phyloP scores from a whole-genome alignment of 2,329 filamentous ascomycete species.

The Alternaria panax region DNA sequence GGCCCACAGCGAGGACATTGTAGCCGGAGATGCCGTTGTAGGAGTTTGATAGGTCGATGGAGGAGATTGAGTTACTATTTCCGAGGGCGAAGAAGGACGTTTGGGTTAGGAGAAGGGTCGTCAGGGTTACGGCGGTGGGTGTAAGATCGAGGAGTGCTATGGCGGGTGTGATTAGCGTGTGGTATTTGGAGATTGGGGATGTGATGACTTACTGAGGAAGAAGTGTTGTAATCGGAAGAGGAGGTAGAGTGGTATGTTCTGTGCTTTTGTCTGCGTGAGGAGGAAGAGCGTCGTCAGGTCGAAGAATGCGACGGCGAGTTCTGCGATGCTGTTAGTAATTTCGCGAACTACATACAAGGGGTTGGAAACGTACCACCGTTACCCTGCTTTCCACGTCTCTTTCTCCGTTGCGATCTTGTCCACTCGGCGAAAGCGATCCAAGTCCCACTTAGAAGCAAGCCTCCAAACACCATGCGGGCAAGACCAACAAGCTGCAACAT shows the following conservation, averaged over 20 bases:
- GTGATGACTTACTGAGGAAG: slow-evolving; percentile 51
- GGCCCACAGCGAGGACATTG: slow-evolving; percentile 79
- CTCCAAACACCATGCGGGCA: slow-evolving; percentile 49
- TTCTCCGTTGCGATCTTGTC: slow-evolving; percentile 29
- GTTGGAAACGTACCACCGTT: slow-evolving; percentile 35
- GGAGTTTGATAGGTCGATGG: slow-evolving; percentile 90
- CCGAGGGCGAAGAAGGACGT: slow-evolving; percentile 88
- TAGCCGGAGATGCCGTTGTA: slow-evolving; percentile 91
- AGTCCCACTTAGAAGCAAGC: slow-evolving; percentile 39
- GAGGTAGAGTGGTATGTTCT: slow-evolving; percentile 86
- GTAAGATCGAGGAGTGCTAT: slow-evolving; percentile 56
- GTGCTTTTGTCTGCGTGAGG: slow-evolving; percentile 83
- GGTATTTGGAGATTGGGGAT: not conserved
- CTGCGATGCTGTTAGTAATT: slow-evolving; percentile 36
- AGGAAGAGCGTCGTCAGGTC: slow-evolving; percentile 79
- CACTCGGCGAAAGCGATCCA: slow-evolving; percentile 43
- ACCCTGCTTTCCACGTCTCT: slow-evolving; percentile 19
- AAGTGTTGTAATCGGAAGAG: slow-evolving; percentile 72
- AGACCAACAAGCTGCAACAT: slow-evolving; percentile 37
- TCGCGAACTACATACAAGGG: too few relatives aligned
- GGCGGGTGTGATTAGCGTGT: not conserved
- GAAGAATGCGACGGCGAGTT: slow-evolving; percentile 58
- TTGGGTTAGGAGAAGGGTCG: slow-evolving; percentile 79
- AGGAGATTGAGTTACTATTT: slow-evolving; percentile 92
- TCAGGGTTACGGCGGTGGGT: slow-evolving; percentile 67